Evolutionary conservation across 495 filamentous ascomycete species (phyloP).

Genomic region (Neurospora hispaniola): DNA sequence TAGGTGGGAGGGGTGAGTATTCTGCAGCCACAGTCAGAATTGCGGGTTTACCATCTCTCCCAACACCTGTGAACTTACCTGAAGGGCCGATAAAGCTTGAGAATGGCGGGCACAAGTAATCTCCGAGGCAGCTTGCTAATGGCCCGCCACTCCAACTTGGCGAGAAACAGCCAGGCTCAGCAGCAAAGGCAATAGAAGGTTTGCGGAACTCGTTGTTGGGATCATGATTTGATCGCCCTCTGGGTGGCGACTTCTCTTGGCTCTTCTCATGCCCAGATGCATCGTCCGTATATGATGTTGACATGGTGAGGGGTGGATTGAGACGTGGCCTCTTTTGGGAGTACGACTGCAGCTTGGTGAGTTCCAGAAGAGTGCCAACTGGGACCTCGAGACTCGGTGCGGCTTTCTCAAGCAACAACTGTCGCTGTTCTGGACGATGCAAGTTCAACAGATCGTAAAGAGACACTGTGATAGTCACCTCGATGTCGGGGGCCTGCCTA

Average conservation of each 20-base stretch:
- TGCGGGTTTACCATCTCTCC: not conserved
- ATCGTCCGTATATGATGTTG: constrained; percentile 10
- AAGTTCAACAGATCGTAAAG: constrained; percentile 19
- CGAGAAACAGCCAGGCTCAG: constrained; percentile 10
- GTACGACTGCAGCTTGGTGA: constrained; percentile 10
- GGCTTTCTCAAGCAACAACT: constrained; percentile 27
- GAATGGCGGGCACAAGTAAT: constrained; percentile 30
- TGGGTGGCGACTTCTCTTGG: constrained; percentile 30
- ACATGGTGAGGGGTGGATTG: constrained; percentile 21
- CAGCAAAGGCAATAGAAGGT: constrained; percentile 10
- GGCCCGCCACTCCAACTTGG: constrained; percentile 25
- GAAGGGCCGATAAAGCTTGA: constrained; percentile 27
- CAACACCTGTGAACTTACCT: constrained; percentile 11
- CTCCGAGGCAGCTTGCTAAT: constrained; percentile 28
- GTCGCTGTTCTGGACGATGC: constrained; percentile 21
- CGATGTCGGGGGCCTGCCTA: constrained; percentile 20
- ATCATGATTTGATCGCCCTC: constrained; percentile 16
- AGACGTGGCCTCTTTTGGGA: constrained; percentile 29
- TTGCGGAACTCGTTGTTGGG: constrained; percentile 10
- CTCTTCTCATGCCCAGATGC: constrained; percentile 9
- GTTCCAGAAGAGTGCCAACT: constrained; percentile 6
- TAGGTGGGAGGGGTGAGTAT: constrained; percentile 23
- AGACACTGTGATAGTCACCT: constrained; percentile 16
- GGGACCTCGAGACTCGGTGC: constrained; percentile 17
- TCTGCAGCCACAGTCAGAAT: constrained; percentile 10